Evolutionary conservation across 75 land plant genomes (phyloP), one percentile per base, ranked within the genome.

Genomic region (Pinus taeda): DNA sequence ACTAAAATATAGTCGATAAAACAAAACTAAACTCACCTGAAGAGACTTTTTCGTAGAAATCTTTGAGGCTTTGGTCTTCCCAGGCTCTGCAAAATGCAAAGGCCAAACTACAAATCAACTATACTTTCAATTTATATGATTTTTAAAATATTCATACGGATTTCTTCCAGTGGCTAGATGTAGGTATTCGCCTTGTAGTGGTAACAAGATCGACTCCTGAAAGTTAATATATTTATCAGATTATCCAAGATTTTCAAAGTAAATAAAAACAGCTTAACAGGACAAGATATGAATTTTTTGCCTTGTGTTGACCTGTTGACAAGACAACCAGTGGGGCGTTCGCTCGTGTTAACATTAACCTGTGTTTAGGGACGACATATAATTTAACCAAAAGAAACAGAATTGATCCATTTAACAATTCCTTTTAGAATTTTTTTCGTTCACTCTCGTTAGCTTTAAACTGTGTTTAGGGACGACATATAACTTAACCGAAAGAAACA

Each of bases 11-110:
- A 15, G 6, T 36, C 17, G 17, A 17, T 65, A 65, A 65, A 65
- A 65, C 18, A 0, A 49, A 65, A 65, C 2, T 65, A 65, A 64
- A 64, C 67, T 30, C 67, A 65, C 69, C 69, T 65, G 69, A 65
- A 65, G 69, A 65, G 69, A n/a, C 69, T 33, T 65, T 65, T 36
- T 33, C 17, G 18, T 15, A 36, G 18, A 65, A 24, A 4, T 33
- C 42, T 65, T 65, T 33, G 18, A 36, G 2, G 7, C 6, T 20
- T 65, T 65, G 33, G 69, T 36, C 42, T 36, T 65, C 2, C 18
- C 33, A 36, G 14, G 17, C 36, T 65, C 69, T 65, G 69, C 69
- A 65, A 65, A 65, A 65, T 30, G 17, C 37, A 6, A 65, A 65
- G 9, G 17, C 37, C 1, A 8, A 0, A 33, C 69, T 65, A 36